phyloP scores from a whole-genome alignment of 2,329 filamentous ascomycete species.

The Cytospora piceicola region DNA sequence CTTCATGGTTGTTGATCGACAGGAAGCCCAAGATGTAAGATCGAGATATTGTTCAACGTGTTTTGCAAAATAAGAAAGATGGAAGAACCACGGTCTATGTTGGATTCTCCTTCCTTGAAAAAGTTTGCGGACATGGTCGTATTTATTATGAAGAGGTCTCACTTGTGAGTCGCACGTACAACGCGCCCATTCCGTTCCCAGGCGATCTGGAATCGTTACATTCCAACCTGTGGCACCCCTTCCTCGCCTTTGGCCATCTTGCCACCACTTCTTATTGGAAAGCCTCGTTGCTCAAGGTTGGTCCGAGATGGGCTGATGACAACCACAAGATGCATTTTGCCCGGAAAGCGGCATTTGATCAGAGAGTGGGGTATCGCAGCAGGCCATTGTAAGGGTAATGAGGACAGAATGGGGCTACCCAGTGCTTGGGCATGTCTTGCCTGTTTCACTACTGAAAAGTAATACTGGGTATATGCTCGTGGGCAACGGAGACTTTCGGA shows the following conservation, averaged over 20 bases:
- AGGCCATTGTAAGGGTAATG: not conserved
- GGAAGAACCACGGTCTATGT: not conserved
- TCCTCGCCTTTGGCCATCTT: conserved; percentile 6
- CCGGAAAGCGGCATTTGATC: not conserved
- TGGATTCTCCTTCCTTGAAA: not conserved
- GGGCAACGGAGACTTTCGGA: not conserved
- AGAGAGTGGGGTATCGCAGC: not conserved
- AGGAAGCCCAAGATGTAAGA: not conserved
- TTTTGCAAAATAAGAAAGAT: no score
- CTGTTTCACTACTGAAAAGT: not conserved
- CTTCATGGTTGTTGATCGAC: conserved; percentile 13
- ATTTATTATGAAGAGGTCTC: conserved; percentile 19
- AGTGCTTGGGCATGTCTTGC: not conserved
- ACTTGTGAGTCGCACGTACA: conserved; percentile 8
- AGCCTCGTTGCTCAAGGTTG: not conserved
- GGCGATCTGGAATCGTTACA: conserved; percentile 16
- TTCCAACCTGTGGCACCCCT: conserved; percentile 29
- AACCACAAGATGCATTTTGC: not conserved
- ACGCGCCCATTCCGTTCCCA: conserved; percentile 3
- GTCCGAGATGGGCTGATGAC: conserved; percentile 7
- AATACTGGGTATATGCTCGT: not conserved
- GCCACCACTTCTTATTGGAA: not conserved
- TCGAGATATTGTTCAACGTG: not conserved
- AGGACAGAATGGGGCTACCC: not conserved
- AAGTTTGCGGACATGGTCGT: not conserved